Base-by-base conservation (phyloP, 2,329 filamentous ascomycete species). In the Dothistroma septosporum region DNA sequence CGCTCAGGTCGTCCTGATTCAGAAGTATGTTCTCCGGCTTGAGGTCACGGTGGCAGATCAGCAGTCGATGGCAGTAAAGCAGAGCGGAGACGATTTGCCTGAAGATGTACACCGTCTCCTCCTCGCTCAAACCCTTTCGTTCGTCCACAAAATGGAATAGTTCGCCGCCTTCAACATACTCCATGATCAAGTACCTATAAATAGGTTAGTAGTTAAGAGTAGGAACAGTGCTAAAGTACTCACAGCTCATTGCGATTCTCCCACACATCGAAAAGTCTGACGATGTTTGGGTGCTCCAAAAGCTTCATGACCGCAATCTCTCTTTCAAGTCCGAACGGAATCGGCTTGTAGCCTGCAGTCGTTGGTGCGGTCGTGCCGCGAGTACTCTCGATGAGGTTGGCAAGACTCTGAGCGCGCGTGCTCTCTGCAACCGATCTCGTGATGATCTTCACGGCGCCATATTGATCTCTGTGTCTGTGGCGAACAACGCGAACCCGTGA, bases 291-390 rank as follows among this genome's bases (percentile, higher is more conserved):
- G 76, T 99, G 94, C 70, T 96, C 88, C 62, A 97, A 90, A 60
- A 97, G 83, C 77, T 97, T 97, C 84, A 99, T 91, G 69, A 99
- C 95, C 33, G 93, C 92, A 46, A 99, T 92, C 73, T 99, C 94
- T 58, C 94, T 85, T 76, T 97, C 93, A 63, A 99, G 89, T 1
- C 92, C 90, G 70, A 93, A 86, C 1, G 93, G 93, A 16, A 75
- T 72, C 1, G 73, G 73, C 55, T 71, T 73, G 60, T 71, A 68
- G 12, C 70, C 69, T 56, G 67, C 63, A n/a, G 62, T 32, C 12
- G 57, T 61, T 11, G 62, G 53, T 6, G 64, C 60, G 9, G 61
- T 48, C 33, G 62, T 64, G 8, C 64, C 64, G 76, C 85, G 82
- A 64, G 89, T 87, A 74, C 87, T 89, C 68, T 87, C 84, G 71